Conservation (phyloP, 306 rosid genomes). For the Dryas drummondii region DNA sequence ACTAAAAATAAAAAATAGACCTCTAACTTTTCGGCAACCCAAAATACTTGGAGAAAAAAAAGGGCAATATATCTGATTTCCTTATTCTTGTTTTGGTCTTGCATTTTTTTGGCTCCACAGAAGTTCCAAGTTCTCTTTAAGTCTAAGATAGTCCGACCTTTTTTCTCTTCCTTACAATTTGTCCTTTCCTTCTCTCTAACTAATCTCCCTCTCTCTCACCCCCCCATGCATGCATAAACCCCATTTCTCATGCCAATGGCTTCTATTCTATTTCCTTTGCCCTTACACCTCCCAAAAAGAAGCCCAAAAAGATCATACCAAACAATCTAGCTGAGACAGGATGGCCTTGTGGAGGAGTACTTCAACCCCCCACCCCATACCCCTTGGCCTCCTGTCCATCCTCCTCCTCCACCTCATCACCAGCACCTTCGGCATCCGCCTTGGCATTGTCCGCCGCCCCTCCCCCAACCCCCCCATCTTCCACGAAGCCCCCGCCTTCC, state of each 20-base stretch:
- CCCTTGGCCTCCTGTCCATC: constrained; percentile 73
- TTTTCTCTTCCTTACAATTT: constrained; percentile 30
- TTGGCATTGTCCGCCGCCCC: constrained; percentile 22
- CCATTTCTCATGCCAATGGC: constrained; percentile 1
- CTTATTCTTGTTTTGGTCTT: not conserved
- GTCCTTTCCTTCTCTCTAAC: not conserved
- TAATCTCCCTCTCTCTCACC: not conserved
- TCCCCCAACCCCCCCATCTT: constrained; percentile 37
- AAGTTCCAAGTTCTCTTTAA: not conserved
- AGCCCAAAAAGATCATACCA: not conserved
- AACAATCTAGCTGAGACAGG: constrained; percentile 34
- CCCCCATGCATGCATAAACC: not conserved
- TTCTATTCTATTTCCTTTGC: not conserved
- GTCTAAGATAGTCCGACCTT: constrained; percentile 19
- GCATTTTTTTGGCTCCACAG: not conserved
- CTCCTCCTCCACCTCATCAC: constrained; percentile 26
- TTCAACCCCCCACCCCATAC: constrained; percentile 12
- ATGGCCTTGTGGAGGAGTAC: constrained; percentile 62
- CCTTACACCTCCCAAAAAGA: not conserved
- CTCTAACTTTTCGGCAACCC: not conserved
- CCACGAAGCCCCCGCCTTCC: constrained; percentile 65
- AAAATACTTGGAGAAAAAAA: not conserved
- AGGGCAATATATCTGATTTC: not conserved
- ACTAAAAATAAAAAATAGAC: not conserved
- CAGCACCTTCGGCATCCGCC: constrained; percentile 36